Base-by-base conservation (phyloP, 805 yeast species). In the Candida fluviatilis region DNA sequence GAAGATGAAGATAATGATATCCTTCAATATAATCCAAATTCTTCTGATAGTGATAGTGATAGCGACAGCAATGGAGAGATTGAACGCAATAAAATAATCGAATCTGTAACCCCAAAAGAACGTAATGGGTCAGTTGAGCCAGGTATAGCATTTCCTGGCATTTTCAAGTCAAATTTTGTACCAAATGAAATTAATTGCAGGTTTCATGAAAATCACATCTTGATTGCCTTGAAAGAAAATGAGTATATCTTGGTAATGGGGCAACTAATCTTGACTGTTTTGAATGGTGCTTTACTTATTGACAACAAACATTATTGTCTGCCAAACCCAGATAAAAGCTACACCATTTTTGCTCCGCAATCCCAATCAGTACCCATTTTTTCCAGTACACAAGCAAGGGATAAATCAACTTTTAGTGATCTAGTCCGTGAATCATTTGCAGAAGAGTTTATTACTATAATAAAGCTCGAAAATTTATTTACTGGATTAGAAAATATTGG, bases 401-500 rank as follows among this genome's bases (percentile, higher is more conserved):
- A 66, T 33, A 55, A 59, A n/a, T 33, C 51, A 6, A 35, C 37
- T 23, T 42, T 61, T 45, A 1, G 42, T 46, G 13, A 12, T 26
- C 5, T 8, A 10, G 15, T 5, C 6, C 5, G 7, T 13, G 14
- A 26, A 13, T 8, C 14, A 5, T 72, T 64, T 46, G 46, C 60
- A 1, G 47, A 69, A 8, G 60, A 60, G 18, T 74, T 63, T 48
- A 65, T 68, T 35, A 59, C 79, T 0, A 70, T 77, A 1, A 44
- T 67, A 2, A 61, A 61, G 39, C 31, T 79, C 1, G 42, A 47
- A 1, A 67, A 62, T 40, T 40, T 59, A 5, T 41, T 38, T 10
- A 66, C 73, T 3, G 82, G 82, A 0, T 45, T 78, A 10, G 75
- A 72, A 35, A 46, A 55, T 4, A 57, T 78, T 2, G 75, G 75